phyloP scores from a whole-genome alignment of 768 basidiomycete genomes.

The Suillus alpinus region DNA sequence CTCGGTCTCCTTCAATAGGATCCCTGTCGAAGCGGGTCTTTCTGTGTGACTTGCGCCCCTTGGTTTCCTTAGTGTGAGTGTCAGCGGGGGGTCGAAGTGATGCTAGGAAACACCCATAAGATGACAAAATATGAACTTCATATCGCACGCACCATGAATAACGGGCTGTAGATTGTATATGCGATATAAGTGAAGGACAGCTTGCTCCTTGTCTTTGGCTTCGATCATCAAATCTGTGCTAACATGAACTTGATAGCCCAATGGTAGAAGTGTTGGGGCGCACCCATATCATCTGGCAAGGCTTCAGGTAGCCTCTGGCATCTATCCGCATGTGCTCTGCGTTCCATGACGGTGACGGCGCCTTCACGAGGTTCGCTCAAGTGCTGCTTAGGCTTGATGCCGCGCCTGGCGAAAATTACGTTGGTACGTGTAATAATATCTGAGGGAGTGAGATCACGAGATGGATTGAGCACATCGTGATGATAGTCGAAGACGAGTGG shows the following conservation, averaged over 20 bases:
- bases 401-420: conserved; percentile 68
- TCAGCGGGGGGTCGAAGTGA: conserved; percentile 43
- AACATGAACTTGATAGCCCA: conserved; percentile 9
- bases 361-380: conserved; percentile 88
- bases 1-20: conserved; percentile 24
- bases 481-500: conserved; percentile 80
- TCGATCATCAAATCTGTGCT: conserved; percentile 83
- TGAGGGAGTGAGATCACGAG: conserved; percentile 50
- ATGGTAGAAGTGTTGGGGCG: conserved; percentile 11
- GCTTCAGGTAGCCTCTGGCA: conserved; percentile 65
- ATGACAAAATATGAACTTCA: background rate
- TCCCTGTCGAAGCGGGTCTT: conserved; percentile 27
- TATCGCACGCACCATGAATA: conserved; percentile 44
- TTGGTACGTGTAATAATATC: conserved; percentile 75
- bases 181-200: conserved; percentile 80
- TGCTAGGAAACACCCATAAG: conserved; percentile 10
- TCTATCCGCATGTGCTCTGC: conserved; percentile 83
- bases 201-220: conserved; percentile 93
- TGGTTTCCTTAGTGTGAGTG: conserved; percentile 40
- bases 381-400: conserved; percentile 90
- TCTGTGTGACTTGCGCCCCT: conserved; percentile 38
- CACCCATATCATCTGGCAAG: conserved; percentile 67
- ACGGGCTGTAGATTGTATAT: conserved; percentile 73
- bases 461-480: conserved; percentile 71
- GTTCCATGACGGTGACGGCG: conserved; percentile 79